phyloP scores from a whole-genome alignment of 805 yeast species.

The Teunomyces funiuensis region DNA sequence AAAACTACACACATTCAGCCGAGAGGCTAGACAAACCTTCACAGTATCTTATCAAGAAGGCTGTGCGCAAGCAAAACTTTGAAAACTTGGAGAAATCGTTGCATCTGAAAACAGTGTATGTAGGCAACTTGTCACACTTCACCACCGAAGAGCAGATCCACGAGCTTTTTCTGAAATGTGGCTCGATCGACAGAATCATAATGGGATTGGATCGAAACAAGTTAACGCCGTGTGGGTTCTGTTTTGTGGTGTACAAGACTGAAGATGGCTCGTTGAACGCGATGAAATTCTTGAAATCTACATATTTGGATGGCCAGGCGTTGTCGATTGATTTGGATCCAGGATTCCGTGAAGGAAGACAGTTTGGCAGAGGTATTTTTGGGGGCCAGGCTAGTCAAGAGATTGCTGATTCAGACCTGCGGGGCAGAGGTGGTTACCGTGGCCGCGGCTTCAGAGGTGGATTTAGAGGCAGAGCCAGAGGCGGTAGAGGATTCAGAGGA shows the following conservation, averaged over 20 bases:
- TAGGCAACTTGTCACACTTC: slow-evolving; percentile 85
- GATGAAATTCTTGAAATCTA: slow-evolving; percentile 76
- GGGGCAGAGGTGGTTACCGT: slow-evolving; percentile 23
- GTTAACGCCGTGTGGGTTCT: slow-evolving; percentile 94
- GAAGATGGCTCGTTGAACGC: slow-evolving; percentile 77
- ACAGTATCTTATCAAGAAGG: slow-evolving; percentile 63
- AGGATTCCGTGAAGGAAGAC: slow-evolving; percentile 93
- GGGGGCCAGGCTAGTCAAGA: slow-evolving; percentile 93
- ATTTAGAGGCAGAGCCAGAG: slow-evolving; percentile 37
- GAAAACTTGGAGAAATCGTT: slow-evolving; percentile 66
- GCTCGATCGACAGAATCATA: slow-evolving; percentile 72
- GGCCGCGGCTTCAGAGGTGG: slow-evolving; percentile 33
- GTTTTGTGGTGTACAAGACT: slow-evolving; percentile 77
- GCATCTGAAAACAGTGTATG: slow-evolving; percentile 76
- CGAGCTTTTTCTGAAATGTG: slow-evolving; percentile 83
- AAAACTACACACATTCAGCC: slow-evolving; percentile 60
- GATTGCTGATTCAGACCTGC: slow-evolving; percentile 19
- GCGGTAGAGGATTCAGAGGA: slow-evolving; percentile 27
- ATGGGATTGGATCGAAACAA: slow-evolving; percentile 94
- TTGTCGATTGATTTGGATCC: slow-evolving; percentile 92
- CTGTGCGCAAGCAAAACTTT: slow-evolving; percentile 50
- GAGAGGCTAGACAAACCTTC: slow-evolving; percentile 73
- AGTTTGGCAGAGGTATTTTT: slow-evolving; percentile 86
- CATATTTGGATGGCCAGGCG: slow-evolving; percentile 78
- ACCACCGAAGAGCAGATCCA: slow-evolving; percentile 94